Conservation (phyloP, 768 basidiomycete species). For the Boletus tomentosulus region DNA sequence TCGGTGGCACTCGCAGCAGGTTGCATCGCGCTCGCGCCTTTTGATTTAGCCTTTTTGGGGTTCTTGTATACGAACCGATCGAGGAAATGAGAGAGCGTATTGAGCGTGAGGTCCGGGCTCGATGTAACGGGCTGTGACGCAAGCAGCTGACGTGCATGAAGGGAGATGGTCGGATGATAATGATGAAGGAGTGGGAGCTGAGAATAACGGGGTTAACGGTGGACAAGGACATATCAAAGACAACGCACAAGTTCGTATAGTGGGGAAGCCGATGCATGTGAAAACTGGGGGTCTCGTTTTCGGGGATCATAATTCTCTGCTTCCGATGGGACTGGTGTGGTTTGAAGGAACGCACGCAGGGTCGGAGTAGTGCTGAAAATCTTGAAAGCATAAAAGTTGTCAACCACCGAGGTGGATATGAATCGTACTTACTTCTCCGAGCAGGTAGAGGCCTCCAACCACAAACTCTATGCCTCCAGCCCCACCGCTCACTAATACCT, state of each 20-base stretch:
- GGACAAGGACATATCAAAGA: not conserved
- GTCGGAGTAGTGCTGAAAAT: constrained; percentile 47
- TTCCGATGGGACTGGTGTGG: constrained; percentile 25
- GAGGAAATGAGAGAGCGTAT: constrained; percentile 92
- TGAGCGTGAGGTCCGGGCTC: constrained; percentile 83
- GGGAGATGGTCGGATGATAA: constrained; percentile 85
- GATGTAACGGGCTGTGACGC: constrained; percentile 69
- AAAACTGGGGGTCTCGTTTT: constrained; percentile 87
- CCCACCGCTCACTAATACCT: constrained; percentile 67
- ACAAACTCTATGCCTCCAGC: constrained; percentile 81
- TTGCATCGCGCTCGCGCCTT: constrained; percentile 94
- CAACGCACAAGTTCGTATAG: constrained; percentile 85
- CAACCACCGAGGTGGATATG: not conserved
- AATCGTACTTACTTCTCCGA: constrained; percentile 71
- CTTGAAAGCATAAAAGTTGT: constrained; percentile 26
- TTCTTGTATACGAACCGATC: constrained; percentile 98
- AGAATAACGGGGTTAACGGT: not conserved
- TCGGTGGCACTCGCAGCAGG: constrained; percentile 72
- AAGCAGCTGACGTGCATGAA: constrained; percentile 83
- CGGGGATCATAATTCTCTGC: constrained; percentile 68
- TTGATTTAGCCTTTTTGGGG: constrained; percentile 68
- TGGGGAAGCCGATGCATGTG: constrained; percentile 72
- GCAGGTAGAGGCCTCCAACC: constrained; percentile 80
- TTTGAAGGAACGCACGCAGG: constrained; percentile 43
- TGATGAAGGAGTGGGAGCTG: constrained; percentile 79